Evolutionary conservation across 2,329 filamentous ascomycete species (phyloP).

Genomic region (Talaromyces marneffei): DNA sequence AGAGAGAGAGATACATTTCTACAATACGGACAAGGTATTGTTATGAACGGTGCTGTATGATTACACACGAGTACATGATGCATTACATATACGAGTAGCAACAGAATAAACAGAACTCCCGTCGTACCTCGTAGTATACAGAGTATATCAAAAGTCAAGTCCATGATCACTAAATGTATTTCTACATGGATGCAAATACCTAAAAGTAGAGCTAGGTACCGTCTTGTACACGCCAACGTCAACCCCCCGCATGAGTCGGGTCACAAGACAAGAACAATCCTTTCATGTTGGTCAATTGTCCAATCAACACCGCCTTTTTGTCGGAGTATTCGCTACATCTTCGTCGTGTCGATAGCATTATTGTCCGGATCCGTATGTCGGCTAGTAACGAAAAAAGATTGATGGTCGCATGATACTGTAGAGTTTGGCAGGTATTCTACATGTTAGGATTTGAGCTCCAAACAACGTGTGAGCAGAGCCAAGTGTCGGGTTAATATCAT

Average conservation of each 20-base stretch:
- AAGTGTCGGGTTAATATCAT: background rate
- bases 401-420: background rate
- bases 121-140: too few species aligned
- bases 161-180: background rate
- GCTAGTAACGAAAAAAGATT: background rate
- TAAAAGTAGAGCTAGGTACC: background rate
- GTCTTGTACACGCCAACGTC: background rate
- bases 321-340: background rate
- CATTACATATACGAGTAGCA: background rate
- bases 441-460: background rate
- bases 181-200: background rate
- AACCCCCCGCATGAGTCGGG: conserved; percentile 1
- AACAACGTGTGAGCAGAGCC: background rate
- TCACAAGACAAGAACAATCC: background rate
- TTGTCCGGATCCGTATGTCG: background rate
- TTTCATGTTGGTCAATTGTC: background rate
- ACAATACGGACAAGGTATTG: background rate
- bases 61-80: background rate
- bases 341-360: background rate
- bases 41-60: background rate
- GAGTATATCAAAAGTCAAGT: too few species aligned
- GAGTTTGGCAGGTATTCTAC: background rate
- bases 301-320: background rate
- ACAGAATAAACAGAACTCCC: too few species aligned
- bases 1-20: too few species aligned